Conservation (phyloP, 1,284 basidiomycete genomes). For the Ganoderma sinense region DNA sequence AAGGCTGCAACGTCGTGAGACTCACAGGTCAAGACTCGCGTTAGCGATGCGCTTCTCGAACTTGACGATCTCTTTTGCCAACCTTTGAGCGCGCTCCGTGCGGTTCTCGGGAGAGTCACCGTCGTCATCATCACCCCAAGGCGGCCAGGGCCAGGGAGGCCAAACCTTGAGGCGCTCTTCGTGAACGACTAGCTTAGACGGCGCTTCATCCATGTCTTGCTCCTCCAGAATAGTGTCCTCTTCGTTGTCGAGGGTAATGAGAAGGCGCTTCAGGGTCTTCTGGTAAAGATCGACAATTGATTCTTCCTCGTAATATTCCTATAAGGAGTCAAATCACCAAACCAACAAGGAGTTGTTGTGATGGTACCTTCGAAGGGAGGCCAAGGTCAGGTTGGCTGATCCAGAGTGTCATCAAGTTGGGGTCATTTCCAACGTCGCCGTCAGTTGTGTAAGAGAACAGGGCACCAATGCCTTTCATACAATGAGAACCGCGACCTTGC, state of each 20-base stretch:
- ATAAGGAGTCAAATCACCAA: constrained; percentile 12
- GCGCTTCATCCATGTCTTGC: constrained; percentile 17
- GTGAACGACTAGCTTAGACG: constrained; percentile 51
- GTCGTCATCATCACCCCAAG: constrained; percentile 71
- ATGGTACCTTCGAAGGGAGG: constrained; percentile 83
- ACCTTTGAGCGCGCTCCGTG: constrained; percentile 58
- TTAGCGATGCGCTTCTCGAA: constrained; percentile 87
- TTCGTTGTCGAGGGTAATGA: constrained; percentile 68
- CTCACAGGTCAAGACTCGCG: constrained; percentile 83
- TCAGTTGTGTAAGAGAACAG: constrained; percentile 86
- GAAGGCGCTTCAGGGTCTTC: constrained; percentile 72
- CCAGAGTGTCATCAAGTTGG: constrained; percentile 87
- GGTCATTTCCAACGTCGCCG: constrained; percentile 91
- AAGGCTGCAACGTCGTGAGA: constrained; percentile 9
- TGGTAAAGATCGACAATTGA: constrained; percentile 76
- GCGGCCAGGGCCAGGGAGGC: constrained; percentile 92
- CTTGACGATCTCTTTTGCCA: constrained; percentile 79
- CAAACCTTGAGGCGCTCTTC: constrained; percentile 67
- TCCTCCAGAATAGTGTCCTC: constrained; percentile 41
- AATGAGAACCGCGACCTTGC: background rate
- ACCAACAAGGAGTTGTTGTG: background rate
- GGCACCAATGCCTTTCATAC: constrained; percentile 68
- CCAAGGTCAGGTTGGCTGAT: constrained; percentile 87
- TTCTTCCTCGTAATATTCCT: constrained; percentile 93
- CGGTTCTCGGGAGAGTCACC: constrained; percentile 47